Base-by-base conservation (phyloP, 805 yeast species). In the Metschnikowia baotianmanensis region DNA sequence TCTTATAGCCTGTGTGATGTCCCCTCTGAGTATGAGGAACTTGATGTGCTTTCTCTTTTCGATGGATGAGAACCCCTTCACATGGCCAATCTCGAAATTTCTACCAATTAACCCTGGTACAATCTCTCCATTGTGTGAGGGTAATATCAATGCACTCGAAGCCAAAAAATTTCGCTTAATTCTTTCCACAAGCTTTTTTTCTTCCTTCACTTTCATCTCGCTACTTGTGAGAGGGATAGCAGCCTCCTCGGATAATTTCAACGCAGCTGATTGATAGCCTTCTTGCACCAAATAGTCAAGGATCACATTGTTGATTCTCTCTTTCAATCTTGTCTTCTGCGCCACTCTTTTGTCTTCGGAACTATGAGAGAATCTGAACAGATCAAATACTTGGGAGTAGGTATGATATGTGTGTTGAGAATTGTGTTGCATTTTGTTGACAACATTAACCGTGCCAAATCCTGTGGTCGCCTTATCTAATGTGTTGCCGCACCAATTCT, bases 201-300 rank as follows among this genome's bases (percentile, higher is more conserved):
- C 29, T 13, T 21, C 37, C 12, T 7, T 22, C 10, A 13, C 6
- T 10, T 18, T 26, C 3, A 15, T 4, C 6, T 22, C 40, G 9
- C 23, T 31, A 15, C 7, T 10, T 3, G 19, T 24, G 28, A 42
- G 17, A 8, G 56, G 58, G 3, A 72, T 53, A 12, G 72, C 70
- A 4, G 77, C 60, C 49, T 85, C 93, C 39, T 67, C 65, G 3
- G 87, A 75, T 64, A 86, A 79, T 32, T 72, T 71, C 11, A 65
- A 43, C 1, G 87, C 84, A 0, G 95, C 81, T 11, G 79, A 73
- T 44, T 80, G 81, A 56, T 84, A 83, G 0, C 93, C 95, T 62
- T 86, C 90, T 37, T 79, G 77, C 11, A 88, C 77, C 46, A 88
- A 74, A 60, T 84, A 86, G 63, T 85, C 82, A 57, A 87, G 69